These are phyloP conservation scores for Apiotrichum mycotoxinovorans DNA, from an alignment of 1,284 basidiomycete genomes.

Conservation along the genomic window DNA sequence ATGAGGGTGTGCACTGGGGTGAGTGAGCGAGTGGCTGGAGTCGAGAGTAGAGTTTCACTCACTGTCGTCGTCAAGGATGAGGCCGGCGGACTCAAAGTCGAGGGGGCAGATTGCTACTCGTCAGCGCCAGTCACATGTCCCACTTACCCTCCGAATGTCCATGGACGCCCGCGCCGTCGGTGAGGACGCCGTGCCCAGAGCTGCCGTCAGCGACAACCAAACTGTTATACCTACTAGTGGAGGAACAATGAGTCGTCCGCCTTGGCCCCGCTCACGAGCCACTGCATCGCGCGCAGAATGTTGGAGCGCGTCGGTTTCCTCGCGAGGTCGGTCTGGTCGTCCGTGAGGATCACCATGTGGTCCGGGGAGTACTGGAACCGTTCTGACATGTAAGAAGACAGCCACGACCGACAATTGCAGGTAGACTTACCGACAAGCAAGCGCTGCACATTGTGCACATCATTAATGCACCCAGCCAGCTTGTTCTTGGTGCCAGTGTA, in stretches of 20 bases:
- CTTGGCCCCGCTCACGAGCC: slow-evolving; percentile 75
- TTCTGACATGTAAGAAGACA: slow-evolving; percentile 56
- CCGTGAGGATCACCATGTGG: slow-evolving; percentile 85
- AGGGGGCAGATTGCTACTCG: slow-evolving; percentile 85
- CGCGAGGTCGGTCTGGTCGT: slow-evolving; percentile 63
- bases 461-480: slow-evolving; percentile 81
- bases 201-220: slow-evolving; percentile 11
- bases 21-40: not conserved
- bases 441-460: slow-evolving; percentile 68
- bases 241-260: slow-evolving; percentile 88
- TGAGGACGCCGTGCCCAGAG: slow-evolving; percentile 76
- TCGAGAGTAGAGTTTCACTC: slow-evolving; percentile 23
- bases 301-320: slow-evolving; percentile 72
- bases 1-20: slow-evolving; percentile 54
- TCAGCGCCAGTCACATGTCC: too few species aligned
- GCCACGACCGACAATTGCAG: not conserved
- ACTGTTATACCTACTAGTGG: slow-evolving; percentile 54
- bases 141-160: slow-evolving; percentile 52
- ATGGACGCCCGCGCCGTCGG: slow-evolving; percentile 45
- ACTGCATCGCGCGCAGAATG: slow-evolving; percentile 80
- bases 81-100: slow-evolving; percentile 67
- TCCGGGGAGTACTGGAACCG: slow-evolving; percentile 68
- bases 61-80: slow-evolving; percentile 65
- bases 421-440: slow-evolving; percentile 59
- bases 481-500: slow-evolving; percentile 64